Percentiles rank a stretch among this genome's conserved stretches.
These are phyloP conservation scores for Glaciozyma martinii DNA, from an alignment of 768 basidiomycete species.

Conservation along the genomic window DNA sequence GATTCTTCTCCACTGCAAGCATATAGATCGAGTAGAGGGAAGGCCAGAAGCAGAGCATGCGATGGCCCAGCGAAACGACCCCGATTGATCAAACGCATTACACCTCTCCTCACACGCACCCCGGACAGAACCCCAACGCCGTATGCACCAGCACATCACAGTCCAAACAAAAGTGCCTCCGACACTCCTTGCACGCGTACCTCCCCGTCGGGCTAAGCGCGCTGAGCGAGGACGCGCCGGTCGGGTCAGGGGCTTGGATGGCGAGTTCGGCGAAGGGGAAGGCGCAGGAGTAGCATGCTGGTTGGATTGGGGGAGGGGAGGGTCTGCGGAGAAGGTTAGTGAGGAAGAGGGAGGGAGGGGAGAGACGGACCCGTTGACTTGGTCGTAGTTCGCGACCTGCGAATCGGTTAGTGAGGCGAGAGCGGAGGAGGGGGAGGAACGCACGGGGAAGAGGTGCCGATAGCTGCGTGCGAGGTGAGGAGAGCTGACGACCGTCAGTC, in stretches of 20 bases:
- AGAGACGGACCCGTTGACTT: constrained; percentile 7
- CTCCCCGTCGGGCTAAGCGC: constrained; percentile 76
- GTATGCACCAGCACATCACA: constrained; percentile 96
- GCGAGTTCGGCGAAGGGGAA: constrained; percentile 50
- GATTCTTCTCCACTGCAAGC: too few species aligned
- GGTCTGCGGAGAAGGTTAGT: constrained; percentile 34
- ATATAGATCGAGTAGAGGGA: too few species aligned
- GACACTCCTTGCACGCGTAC: constrained; percentile 81
- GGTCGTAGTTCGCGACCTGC: constrained; percentile 17
- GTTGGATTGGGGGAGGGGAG: constrained; percentile 35
- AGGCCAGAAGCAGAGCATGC: too few species aligned
- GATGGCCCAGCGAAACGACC: too few species aligned
- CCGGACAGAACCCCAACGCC: constrained; percentile 86
- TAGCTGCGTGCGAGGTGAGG: constrained; percentile 95
- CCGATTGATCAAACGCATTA: too few species aligned
- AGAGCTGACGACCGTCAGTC: constrained; percentile 93
- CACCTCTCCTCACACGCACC: constrained; percentile 35
- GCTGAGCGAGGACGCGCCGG: constrained; percentile 45
- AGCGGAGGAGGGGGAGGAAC: neutral
- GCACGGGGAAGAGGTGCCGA: constrained; percentile 86
- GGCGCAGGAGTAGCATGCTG: constrained; percentile 69
- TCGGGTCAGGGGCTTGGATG: constrained; percentile 27
- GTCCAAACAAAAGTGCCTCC: constrained; percentile 80
- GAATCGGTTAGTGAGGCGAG: neutral
- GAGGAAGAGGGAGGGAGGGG: neutral